These are phyloP conservation scores for Mytilinidion resinicola DNA, from an alignment of 495 filamentous ascomycete species.

Conservation along the genomic window DNA sequence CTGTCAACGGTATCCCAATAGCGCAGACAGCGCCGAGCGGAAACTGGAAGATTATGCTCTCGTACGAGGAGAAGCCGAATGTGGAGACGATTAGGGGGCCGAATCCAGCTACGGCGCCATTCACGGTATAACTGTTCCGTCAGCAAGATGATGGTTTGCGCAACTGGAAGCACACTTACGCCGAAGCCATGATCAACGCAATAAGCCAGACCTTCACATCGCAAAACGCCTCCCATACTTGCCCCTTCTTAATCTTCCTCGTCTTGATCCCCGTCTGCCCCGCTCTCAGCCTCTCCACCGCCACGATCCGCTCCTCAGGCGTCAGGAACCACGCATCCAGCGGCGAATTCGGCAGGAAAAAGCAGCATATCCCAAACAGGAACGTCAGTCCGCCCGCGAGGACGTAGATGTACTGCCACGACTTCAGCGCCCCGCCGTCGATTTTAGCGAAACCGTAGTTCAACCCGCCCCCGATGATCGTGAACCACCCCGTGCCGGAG, in stretches of 20 bases:
- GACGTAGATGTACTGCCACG: conserved; percentile 70
- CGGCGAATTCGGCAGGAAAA: conserved; percentile 48
- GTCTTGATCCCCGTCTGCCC: conserved; percentile 49
- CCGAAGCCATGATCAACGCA: conserved; percentile 52
- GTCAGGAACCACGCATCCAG: conserved; percentile 50
- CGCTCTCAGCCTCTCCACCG: conserved; percentile 48
- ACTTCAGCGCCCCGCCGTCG: conserved; percentile 43
- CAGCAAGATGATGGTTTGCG: too few species aligned
- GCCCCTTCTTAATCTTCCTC: conserved; percentile 45
- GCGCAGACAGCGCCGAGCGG: conserved; percentile 60
- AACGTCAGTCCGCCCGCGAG: conserved; percentile 59
- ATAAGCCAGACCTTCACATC: conserved; percentile 51
- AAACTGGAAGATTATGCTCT: conserved; percentile 67
- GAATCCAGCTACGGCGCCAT: conserved; percentile 70
- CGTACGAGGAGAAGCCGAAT: conserved; percentile 59
- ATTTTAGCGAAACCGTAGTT: conserved; percentile 70
- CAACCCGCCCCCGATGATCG: conserved; percentile 58
- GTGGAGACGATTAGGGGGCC: conserved; percentile 69
- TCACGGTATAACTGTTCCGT: conserved; percentile 51
- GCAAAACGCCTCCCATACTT: conserved; percentile 44
- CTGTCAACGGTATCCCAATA: conserved; percentile 58
- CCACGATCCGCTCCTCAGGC: conserved; percentile 45
- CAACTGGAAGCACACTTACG: conserved; percentile 14
- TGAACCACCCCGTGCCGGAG: conserved; percentile 58
- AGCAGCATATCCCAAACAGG: conserved; percentile 58